A percentile compares a stretch with the other conserved stretches of the same genome.
phyloP scores from a whole-genome alignment of 805 yeast species.

The Ascoidea tarda region DNA sequence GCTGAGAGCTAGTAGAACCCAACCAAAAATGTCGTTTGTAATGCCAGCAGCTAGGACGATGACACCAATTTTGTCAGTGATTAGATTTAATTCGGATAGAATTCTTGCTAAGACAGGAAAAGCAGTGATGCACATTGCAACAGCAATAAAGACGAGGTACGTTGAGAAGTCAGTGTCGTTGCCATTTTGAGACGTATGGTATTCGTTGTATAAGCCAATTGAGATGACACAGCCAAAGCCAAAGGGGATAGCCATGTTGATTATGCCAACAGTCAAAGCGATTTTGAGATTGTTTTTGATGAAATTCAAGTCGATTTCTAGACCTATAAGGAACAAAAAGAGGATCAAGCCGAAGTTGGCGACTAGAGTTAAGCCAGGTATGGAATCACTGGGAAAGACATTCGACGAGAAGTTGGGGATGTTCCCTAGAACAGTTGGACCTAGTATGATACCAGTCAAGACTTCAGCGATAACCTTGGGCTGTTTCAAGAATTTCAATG shows the following conservation, averaged over 20 bases:
- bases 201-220: constrained; percentile 48
- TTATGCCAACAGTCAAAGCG: constrained; percentile 55
- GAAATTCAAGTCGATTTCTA: constrained; percentile 62
- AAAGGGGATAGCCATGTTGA: constrained; percentile 68
- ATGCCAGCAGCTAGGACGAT: constrained; percentile 77
- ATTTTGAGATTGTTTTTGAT: constrained; percentile 44
- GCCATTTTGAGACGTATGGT: constrained; percentile 15
- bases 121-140: constrained; percentile 76
- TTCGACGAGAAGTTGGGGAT: constrained; percentile 51
- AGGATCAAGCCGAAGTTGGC: constrained; percentile 68
- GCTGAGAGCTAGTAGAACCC: constrained; percentile 66
- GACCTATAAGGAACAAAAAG: constrained; percentile 62
- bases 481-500: constrained; percentile 48
- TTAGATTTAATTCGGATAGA: constrained; percentile 54
- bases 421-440: constrained; percentile 64
- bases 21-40: constrained; percentile 65
- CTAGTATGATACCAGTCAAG: constrained; percentile 58
- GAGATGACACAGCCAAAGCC: constrained; percentile 67
- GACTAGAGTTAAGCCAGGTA: constrained; percentile 47
- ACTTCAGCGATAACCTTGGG: constrained; percentile 80
- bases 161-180: constrained; percentile 46
- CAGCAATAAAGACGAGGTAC: constrained; percentile 69
- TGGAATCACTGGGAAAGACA: constrained; percentile 51
- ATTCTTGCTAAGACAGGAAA: constrained; percentile 77
- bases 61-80: constrained; percentile 58